Conservation (phyloP, 768 basidiomycete species). For the Solioccasus polychromus region DNA sequence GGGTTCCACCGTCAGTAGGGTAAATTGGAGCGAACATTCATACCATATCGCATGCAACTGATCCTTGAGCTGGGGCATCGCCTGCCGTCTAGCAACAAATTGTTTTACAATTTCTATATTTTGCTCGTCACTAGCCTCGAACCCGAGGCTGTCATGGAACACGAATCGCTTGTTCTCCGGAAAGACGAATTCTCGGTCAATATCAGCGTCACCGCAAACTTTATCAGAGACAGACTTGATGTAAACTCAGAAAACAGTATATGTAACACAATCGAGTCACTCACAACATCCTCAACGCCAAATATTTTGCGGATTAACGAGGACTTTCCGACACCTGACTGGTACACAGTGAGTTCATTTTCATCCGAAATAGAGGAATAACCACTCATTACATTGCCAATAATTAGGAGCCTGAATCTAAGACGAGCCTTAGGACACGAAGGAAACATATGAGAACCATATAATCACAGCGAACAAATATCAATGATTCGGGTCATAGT, state of each 20-base stretch:
- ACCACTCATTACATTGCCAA: constrained; percentile 18
- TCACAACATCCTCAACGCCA: constrained; percentile 11
- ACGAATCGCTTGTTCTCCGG: background rate
- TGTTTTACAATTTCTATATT: background rate
- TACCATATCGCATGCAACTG: background rate
- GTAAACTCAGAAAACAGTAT: background rate
- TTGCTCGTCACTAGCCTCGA: background rate
- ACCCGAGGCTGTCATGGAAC: background rate
- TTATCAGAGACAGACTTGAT: background rate
- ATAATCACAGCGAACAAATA: constrained; percentile 10
- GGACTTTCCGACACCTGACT: constrained; percentile 17
- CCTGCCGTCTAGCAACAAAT: background rate
- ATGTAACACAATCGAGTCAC: background rate
- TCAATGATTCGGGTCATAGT: constrained; percentile 9
- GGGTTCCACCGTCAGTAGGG: background rate
- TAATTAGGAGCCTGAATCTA: constrained; percentile 17
- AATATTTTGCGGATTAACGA: constrained; percentile 12
- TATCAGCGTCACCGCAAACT: background rate
- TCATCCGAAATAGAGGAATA: background rate
- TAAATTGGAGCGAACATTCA: background rate
- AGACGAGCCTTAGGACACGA: background rate
- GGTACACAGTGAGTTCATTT: background rate
- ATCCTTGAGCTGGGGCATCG: background rate
- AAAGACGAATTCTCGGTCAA: background rate
- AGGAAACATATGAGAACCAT: background rate